Evolutionary conservation across 495 filamentous ascomycete genomes (phyloP).

Genomic region (Penicillium crystallinum): DNA sequence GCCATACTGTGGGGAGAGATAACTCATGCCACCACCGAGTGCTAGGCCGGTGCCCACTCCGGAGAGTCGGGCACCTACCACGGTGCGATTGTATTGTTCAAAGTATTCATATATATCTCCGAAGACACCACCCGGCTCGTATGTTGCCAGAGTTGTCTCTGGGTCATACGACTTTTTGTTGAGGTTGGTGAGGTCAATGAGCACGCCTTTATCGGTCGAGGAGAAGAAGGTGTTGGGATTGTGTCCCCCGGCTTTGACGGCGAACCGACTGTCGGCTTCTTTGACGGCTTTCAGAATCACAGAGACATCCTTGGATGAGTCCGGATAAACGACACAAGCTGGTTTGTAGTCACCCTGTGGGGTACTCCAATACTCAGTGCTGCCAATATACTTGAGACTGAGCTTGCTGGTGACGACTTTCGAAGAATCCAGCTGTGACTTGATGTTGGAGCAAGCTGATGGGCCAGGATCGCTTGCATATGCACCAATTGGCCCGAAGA

Average conservation of each 20-base stretch:
- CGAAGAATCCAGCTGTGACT: constrained; percentile 14
- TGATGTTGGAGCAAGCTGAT: constrained; percentile 21
- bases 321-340: constrained; percentile 29
- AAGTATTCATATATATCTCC: constrained; percentile 31
- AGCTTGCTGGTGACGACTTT: constrained; percentile 18
- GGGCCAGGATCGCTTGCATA: constrained; percentile 10
- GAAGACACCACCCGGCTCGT: constrained; percentile 28
- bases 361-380: constrained; percentile 44
- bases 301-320: constrained; percentile 23
- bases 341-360: constrained; percentile 30
- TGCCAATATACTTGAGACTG: constrained; percentile 13
- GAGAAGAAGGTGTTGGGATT: constrained; percentile 37
- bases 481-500: constrained; percentile 3
- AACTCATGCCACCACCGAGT: constrained; percentile 32
- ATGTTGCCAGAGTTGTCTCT: constrained; percentile 28
- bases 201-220: constrained; percentile 38
- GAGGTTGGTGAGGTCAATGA: constrained; percentile 37
- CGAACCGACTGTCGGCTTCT: constrained; percentile 33
- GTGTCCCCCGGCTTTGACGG: constrained; percentile 44
- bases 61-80: constrained; percentile 28
- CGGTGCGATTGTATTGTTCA: constrained; percentile 24
- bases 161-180: constrained; percentile 25
- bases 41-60: constrained; percentile 31
- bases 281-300: constrained; percentile 21
- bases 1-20: constrained; percentile 34